A percentile compares a stretch with the other conserved stretches of the same genome.
Evolutionary conservation across 2,329 filamentous ascomycete genomes (phyloP).

Genomic region (Botrytis pseudocinerea): DNA sequence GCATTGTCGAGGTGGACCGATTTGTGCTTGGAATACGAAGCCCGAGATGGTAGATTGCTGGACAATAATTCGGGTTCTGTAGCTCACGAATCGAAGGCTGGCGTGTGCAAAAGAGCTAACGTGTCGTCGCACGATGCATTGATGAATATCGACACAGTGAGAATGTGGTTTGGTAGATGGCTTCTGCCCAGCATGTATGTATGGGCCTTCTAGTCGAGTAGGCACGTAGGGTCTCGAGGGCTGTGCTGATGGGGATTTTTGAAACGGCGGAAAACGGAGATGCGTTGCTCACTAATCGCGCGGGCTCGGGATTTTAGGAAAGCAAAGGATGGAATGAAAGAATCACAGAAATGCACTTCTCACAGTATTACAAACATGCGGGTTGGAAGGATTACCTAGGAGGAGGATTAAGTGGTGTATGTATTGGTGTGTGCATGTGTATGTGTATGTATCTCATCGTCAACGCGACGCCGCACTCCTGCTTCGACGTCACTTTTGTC

Average conservation of each 20-base stretch:
- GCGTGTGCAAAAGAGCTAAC: background rate
- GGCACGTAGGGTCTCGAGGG: background rate
- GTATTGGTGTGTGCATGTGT: background rate
- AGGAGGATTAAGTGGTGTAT: background rate
- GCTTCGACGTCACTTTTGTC: conserved; percentile 18
- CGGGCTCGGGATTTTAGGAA: background rate
- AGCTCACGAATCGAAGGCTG: background rate
- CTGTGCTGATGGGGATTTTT: conserved; percentile 19
- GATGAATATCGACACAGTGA: background rate
- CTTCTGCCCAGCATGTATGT: background rate
- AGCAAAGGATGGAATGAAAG: background rate
- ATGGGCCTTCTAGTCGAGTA: background rate
- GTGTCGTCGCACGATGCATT: conserved; percentile 16
- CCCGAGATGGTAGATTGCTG: background rate
- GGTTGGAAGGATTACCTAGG: background rate
- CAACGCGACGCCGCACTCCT: conserved; percentile 11
- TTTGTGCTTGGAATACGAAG: background rate
- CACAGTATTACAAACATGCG: background rate
- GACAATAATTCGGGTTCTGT: background rate
- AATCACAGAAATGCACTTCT: background rate
- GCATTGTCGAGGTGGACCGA: conserved; percentile 44
- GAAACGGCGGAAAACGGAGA: conserved; percentile 16
- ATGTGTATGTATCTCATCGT: background rate
- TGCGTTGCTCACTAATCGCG: background rate
- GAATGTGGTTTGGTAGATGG: background rate